phyloP scores from a whole-genome alignment of 2,329 filamentous ascomycete species.

The Myriosclerotinia scirpicola region DNA sequence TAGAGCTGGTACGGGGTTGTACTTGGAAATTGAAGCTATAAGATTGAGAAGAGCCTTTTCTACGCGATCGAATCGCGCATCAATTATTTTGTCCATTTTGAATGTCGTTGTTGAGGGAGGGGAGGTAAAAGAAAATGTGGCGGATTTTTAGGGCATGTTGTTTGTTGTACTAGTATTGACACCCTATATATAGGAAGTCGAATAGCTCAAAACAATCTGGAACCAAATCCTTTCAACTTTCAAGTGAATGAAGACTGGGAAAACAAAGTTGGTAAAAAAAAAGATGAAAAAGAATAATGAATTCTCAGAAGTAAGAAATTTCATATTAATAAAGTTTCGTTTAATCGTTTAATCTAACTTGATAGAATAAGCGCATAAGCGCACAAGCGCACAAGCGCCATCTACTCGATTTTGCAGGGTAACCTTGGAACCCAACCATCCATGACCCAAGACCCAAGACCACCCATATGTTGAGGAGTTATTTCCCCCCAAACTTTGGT shows the following conservation, averaged over 20 bases:
- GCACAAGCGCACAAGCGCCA: too few relatives aligned
- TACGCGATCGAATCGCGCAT: conserved; percentile 63
- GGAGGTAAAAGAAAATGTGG: not conserved
- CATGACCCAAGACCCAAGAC: too few relatives aligned
- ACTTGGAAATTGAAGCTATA: conserved; percentile 78
- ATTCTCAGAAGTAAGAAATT: too few relatives aligned
- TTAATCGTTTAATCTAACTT: too few relatives aligned
- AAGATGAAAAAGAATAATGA: too few relatives aligned
- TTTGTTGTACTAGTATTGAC: conserved; percentile 9
- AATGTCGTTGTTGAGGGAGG: not conserved
- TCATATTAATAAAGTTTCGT: too few relatives aligned
- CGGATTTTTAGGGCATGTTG: conserved; percentile 3
- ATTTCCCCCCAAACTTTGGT: too few relatives aligned
- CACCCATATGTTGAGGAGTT: too few relatives aligned
- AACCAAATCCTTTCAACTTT: too few relatives aligned
- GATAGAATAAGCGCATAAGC: too few relatives aligned
- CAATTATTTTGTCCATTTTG: conserved; percentile 62
- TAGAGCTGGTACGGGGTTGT: conserved; percentile 69
- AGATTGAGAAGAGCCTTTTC: conserved; percentile 67
- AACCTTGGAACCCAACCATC: too few relatives aligned
- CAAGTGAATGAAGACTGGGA: not conserved
- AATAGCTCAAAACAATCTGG: not conserved
- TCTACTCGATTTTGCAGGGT: too few relatives aligned
- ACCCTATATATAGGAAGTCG: conserved; percentile 1
- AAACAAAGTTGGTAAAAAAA: not conserved